Percentiles rank a stretch among this genome's conserved stretches.
phyloP scores from a whole-genome alignment of 23 red algal genomes.

The Gracilaria caudata region DNA sequence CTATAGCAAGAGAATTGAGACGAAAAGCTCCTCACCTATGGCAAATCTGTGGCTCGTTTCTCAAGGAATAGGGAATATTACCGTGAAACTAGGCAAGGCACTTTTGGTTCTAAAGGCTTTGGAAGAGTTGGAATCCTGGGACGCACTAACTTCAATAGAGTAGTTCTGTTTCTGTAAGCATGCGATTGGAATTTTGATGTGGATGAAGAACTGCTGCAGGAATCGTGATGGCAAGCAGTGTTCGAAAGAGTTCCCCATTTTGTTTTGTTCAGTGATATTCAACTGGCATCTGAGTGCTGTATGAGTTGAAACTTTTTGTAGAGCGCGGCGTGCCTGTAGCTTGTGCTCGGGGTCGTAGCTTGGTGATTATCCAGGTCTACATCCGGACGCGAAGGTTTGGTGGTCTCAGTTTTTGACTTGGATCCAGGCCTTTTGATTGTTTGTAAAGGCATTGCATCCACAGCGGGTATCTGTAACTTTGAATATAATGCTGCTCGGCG shows the following conservation, averaged over 20 bases:
- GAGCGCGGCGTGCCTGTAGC: background rate
- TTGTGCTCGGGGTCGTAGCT: too few species aligned
- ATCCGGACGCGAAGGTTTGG: background rate
- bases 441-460: constrained; percentile 6
- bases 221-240: background rate
- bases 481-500: constrained; percentile 13
- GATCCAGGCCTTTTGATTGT: background rate
- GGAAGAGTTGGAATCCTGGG: background rate
- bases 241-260: background rate
- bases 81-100: background rate
- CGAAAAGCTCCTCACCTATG: constrained; percentile 58
- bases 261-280: background rate
- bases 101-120: background rate
- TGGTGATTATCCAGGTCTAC: background rate
- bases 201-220: background rate
- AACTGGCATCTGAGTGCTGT: background rate
- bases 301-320: constrained; percentile 13
- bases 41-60: constrained; percentile 41
- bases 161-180: background rate
- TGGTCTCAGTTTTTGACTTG: constrained; percentile 5
- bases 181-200: background rate
- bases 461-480: constrained; percentile 3
- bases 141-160: background rate
- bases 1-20: constrained; percentile 40
- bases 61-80: background rate